Evolutionary conservation across 176 grass and related monocot genomes (phyloP), one percentile per base, ranked within the genome.

Genomic region (Triticum turgidum): DNA sequence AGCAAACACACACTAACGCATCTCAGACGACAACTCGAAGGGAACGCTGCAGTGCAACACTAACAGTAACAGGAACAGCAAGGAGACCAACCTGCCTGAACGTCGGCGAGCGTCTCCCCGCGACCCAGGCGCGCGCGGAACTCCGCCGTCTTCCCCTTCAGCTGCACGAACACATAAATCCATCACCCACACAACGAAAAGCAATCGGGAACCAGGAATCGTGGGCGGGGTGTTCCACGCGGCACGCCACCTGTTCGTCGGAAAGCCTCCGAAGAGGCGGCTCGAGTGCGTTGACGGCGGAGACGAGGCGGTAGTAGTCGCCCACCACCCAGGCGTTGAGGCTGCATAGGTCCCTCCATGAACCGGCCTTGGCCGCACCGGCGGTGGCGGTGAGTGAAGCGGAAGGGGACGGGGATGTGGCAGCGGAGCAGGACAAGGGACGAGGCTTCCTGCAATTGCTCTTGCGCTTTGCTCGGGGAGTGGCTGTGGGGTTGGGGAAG

Each of bases 261-360:
- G 91, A 91, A 61, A 98, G 91, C 86, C 91, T 89, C 80, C 71
- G 81, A 69, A 95, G 91, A 52, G 22, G 69, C 49, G 81, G 79
- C 76, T 98, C 96, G n/a, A 92, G 69, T 70, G 81, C 85, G 82
- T 83, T 90, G 35, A 98, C 91, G 39, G 90, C 74, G 76, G 38
- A 76, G 45, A 98, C 96, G 41, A 95, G 96, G 75, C 96, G 85
- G 86, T 80, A 54, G 84, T 98, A 98, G 82, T 98, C 91, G 1
- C 84, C 78, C 20, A 98, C 96, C 73, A 98, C 93, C 96, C 96
- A 95, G 18, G 84, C 84, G 81, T 98, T 95, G 83, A 98, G 83
- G 81, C 79, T 95, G 88, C 65, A 96, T 20, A 96, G 13, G 68
- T 96, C 91, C 75, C 72, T 92, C 96, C 92, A 98, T 2, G 89